These are phyloP conservation scores for Serendipita sp. DNA, from an alignment of 768 basidiomycete species.

Conservation along the genomic window DNA sequence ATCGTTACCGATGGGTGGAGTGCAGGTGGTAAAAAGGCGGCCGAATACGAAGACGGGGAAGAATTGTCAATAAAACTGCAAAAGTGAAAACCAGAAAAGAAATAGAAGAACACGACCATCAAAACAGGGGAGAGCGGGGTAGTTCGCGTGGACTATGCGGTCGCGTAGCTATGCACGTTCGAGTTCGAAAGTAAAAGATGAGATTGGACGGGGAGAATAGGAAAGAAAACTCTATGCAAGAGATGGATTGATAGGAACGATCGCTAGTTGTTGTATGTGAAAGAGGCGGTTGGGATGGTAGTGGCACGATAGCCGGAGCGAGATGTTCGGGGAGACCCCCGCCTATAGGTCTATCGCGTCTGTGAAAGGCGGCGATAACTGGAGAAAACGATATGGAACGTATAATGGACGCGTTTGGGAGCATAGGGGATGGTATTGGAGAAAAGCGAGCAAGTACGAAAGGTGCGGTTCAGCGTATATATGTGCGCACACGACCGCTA, in stretches of 20 bases:
- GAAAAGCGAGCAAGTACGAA: not conserved
- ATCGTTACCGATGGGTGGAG: not conserved
- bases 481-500: too few species aligned
- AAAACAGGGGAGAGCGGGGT: slow-evolving; percentile 43
- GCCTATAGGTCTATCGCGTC: too few species aligned
- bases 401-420: too few species aligned
- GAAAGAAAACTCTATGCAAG: too few species aligned
- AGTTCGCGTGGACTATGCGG: slow-evolving; percentile 34
- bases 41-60: slow-evolving; percentile 23
- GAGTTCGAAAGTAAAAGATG: too few species aligned
- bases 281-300: slow-evolving; percentile 8
- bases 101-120: slow-evolving; percentile 7
- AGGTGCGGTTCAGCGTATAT: not conserved
- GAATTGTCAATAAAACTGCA: slow-evolving; percentile 5
- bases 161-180: too few species aligned
- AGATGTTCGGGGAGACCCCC: slow-evolving; percentile 10
- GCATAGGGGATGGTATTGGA: not conserved
- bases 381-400: too few species aligned
- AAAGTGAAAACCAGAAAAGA: too few species aligned
- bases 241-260: too few species aligned
- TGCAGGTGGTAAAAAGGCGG: slow-evolving; percentile 23
- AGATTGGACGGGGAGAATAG: too few species aligned
- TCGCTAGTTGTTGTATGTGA: too few species aligned
- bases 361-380: too few species aligned
- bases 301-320: slow-evolving; percentile 22